A percentile compares a stretch with the other conserved stretches of the same genome.
Evolutionary conservation across 345 rosid species (phyloP).

Genomic region (Acer saccharum): DNA sequence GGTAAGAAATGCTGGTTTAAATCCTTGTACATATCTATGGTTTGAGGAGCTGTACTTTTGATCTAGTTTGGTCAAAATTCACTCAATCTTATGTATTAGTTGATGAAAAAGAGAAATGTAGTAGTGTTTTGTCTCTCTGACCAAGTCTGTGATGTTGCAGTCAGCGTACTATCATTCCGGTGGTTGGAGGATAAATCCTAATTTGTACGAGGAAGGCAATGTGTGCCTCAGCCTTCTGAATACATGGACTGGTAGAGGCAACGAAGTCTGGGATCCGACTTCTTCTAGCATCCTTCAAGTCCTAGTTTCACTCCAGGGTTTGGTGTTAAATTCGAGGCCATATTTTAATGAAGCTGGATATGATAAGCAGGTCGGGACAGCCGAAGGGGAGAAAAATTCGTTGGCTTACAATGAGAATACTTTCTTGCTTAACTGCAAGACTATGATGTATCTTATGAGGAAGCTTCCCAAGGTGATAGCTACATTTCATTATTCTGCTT

Average conservation of each 20-base stretch:
- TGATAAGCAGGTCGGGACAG: slow-evolving; percentile 90
- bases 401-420: slow-evolving; percentile 89
- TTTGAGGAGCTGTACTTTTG: neutral
- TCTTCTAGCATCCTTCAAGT: slow-evolving; percentile 99
- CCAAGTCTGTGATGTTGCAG: slow-evolving; percentile 45
- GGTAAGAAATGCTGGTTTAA: slow-evolving; percentile 43
- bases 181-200: slow-evolving; percentile 97
- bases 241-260: slow-evolving; percentile 97
- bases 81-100: neutral
- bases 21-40: neutral
- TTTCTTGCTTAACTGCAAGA: slow-evolving; percentile 90
- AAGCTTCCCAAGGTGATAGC: slow-evolving; percentile 80
- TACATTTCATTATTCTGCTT: neutral
- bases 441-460: slow-evolving; percentile 90
- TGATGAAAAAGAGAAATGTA: neutral
- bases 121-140: slow-evolving; percentile 8
- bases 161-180: slow-evolving; percentile 96
- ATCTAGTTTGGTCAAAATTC: neutral
- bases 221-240: slow-evolving; percentile 98
- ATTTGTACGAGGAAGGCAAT: slow-evolving; percentile 93
- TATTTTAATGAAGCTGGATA: slow-evolving; percentile 99
- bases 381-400: slow-evolving; percentile 97
- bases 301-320: slow-evolving; percentile 94
- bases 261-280: slow-evolving; percentile 93
- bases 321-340: slow-evolving; percentile 94